Evolutionary conservation across 2,329 filamentous ascomycete genomes (phyloP).

Genomic region (Calonectria hongkongensis): DNA sequence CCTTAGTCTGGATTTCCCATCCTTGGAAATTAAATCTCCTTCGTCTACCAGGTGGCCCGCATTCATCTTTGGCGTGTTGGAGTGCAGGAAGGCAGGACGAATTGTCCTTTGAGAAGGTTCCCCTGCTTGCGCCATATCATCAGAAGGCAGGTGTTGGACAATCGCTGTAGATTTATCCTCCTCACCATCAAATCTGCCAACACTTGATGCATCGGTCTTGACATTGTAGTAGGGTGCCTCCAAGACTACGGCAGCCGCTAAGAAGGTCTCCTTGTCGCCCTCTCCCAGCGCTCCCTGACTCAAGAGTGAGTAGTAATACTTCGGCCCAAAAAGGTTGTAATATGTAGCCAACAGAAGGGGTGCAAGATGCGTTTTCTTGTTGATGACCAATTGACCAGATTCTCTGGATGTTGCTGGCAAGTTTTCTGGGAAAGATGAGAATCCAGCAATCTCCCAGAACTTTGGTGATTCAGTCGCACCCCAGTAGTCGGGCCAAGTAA

Average conservation of each 20-base stretch:
- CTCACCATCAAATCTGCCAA: conserved; percentile 34
- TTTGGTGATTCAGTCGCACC: conserved; percentile 33
- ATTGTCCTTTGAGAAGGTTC: background rate
- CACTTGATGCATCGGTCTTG: conserved; percentile 16
- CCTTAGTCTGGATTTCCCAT: conserved; percentile 35
- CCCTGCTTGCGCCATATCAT: conserved; percentile 9
- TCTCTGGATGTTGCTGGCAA: conserved; percentile 32
- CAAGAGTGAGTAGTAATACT: conserved; percentile 33
- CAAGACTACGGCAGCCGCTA: conserved; percentile 36
- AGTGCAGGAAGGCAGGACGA: conserved; percentile 38
- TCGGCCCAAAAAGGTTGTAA: conserved; percentile 38
- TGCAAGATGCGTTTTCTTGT: conserved; percentile 35
- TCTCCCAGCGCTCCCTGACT: conserved; percentile 40
- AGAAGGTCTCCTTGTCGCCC: conserved; percentile 40
- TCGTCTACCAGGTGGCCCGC: conserved; percentile 39
- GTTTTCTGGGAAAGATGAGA: conserved; percentile 26
- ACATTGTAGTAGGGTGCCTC: conserved; percentile 31
- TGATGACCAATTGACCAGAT: conserved; percentile 37
- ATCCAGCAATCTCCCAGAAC: conserved; percentile 38
- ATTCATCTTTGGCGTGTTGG: conserved; percentile 41
- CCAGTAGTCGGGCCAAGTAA: conserved; percentile 41
- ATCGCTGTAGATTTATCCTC: conserved; percentile 36
- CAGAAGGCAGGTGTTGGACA: conserved; percentile 32
- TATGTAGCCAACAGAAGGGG: conserved; percentile 37
- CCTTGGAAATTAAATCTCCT: conserved; percentile 31